Percentiles rank a stretch among this genome's conserved stretches.
phyloP scores from a whole-genome alignment of 2,329 filamentous ascomycete species.

The Colletotrichum camelliae region DNA sequence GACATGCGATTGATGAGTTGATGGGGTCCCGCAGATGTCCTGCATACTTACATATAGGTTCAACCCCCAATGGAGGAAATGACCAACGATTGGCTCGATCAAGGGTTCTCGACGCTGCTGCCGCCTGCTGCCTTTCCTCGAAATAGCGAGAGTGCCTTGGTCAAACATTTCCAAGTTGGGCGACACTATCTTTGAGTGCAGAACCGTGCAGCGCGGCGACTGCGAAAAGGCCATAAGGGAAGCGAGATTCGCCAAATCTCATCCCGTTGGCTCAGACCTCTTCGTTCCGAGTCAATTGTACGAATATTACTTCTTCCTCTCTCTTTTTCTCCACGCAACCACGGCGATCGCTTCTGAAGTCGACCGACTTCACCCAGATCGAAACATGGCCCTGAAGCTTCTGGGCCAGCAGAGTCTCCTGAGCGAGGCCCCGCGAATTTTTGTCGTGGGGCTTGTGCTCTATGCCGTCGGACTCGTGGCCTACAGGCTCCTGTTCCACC shows the following conservation, averaged over 20 bases:
- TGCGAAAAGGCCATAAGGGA: background rate
- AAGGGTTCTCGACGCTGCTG: background rate
- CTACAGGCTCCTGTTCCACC: slow-evolving; percentile 33
- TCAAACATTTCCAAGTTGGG: background rate
- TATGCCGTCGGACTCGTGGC: slow-evolving; percentile 8
- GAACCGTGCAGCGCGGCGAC: background rate
- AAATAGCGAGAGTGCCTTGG: background rate
- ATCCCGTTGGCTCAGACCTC: background rate
- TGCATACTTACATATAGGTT: background rate
- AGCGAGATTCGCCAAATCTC: background rate
- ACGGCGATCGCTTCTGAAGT: background rate
- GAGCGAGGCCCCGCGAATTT: background rate
- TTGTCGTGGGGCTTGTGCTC: background rate
- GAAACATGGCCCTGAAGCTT: background rate
- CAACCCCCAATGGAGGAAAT: background rate
- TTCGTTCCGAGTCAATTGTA: background rate
- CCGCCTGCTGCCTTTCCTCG: background rate
- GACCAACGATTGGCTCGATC: background rate
- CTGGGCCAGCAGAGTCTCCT: background rate
- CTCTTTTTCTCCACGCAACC: background rate
- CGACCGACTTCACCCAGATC: background rate
- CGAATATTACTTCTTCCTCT: background rate
- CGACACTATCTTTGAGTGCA: background rate
- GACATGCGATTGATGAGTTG: background rate
- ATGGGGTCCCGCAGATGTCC: background rate